phyloP scores from a whole-genome alignment of 306 rosid genomes.

The Gastrolobium bilobum region DNA sequence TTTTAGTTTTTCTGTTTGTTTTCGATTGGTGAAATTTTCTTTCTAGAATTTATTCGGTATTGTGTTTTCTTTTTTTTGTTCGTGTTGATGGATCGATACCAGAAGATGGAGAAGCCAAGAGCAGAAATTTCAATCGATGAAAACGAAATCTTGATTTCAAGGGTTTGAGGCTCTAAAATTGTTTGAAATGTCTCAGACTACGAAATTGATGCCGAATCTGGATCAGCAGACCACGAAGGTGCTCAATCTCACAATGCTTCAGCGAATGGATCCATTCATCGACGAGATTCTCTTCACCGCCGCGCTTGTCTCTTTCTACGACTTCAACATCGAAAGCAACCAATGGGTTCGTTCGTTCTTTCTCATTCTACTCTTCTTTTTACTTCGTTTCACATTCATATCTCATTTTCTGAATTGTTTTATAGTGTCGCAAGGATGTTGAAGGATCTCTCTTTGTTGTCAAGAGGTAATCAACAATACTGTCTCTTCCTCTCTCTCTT shows the following conservation, averaged over 20 bases:
- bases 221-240: conserved; percentile 86
- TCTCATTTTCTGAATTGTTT: not conserved
- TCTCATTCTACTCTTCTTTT: conserved; percentile 27
- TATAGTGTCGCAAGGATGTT: conserved; percentile 92
- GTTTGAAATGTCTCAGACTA: conserved; percentile 55
- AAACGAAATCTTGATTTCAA: conserved; percentile 25
- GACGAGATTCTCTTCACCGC: conserved; percentile 96
- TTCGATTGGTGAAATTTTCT: no score
- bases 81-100: no score
- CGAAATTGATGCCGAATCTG: conserved; percentile 92
- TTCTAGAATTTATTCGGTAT: no score
- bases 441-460: conserved; percentile 99
- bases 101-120: no score
- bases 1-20: no score
- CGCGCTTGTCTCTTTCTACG: conserved; percentile 92
- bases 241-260: conserved; percentile 92
- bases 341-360: conserved; percentile 88
- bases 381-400: not conserved
- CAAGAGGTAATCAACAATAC: conserved; percentile 65
- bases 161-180: conserved; percentile 20
- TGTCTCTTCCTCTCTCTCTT: not conserved
- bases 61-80: no score
- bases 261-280: conserved; percentile 86
- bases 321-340: conserved; percentile 80
- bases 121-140: no score